Evolutionary conservation across 495 filamentous ascomycete genomes (phyloP).

Genomic region (Xylaria castorea): DNA sequence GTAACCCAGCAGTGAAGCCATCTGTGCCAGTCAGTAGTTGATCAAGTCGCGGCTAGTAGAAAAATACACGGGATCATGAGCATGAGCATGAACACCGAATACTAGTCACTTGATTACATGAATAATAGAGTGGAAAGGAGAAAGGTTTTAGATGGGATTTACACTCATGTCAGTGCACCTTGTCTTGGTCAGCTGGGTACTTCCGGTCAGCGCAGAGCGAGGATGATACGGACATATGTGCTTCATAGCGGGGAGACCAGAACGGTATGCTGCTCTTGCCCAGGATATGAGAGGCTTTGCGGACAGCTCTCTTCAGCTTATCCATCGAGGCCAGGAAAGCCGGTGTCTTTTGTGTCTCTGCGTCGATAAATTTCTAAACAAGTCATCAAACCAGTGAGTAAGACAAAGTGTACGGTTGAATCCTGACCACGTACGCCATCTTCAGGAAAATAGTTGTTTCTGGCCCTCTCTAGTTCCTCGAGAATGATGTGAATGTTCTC

Average conservation of each 20-base stretch:
- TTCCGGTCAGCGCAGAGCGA: neutral
- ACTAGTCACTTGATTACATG: neutral
- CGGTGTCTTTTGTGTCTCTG: conserved; percentile 35
- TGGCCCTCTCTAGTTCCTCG: conserved; percentile 41
- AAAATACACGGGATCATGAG: neutral
- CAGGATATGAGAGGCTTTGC: conserved; percentile 32
- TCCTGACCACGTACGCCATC: conserved; percentile 36
- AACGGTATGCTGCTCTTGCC: conserved; percentile 50
- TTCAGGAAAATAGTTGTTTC: conserved; percentile 40
- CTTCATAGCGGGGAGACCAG: conserved; percentile 55
- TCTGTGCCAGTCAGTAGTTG: conserved; percentile 24
- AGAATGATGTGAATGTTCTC: conserved; percentile 45
- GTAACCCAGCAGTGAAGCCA: conserved; percentile 47
- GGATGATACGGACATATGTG: conserved; percentile 48
- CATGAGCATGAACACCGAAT: neutral
- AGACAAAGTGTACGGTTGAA: neutral
- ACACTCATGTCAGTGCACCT: conserved; percentile 31
- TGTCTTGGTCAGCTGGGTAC: conserved; percentile 36
- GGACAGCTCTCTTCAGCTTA: conserved; percentile 39
- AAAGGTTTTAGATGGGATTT: neutral
- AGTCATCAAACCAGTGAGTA: neutral
- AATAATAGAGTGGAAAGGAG: neutral
- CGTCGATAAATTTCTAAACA: conserved; percentile 45
- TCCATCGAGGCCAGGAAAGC: conserved; percentile 38
- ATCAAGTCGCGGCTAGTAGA: neutral